phyloP scores from a whole-genome alignment of 345 rosid species.

The Rubroshorea leprosula region DNA sequence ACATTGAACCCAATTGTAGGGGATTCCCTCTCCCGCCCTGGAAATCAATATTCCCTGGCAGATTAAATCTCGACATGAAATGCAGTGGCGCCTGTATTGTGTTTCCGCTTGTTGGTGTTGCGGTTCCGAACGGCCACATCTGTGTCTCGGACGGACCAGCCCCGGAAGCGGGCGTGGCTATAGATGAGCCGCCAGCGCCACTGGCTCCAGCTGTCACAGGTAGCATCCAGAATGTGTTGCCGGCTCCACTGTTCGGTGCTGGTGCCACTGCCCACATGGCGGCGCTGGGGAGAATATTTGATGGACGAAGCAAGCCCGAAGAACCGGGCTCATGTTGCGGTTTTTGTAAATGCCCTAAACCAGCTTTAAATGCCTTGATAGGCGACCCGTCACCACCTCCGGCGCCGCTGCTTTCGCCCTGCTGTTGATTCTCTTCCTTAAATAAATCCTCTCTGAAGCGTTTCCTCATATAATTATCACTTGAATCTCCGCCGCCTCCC shows the following conservation, averaged over 20 bases:
- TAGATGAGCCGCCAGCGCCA: conserved; percentile 23
- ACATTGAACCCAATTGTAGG: conserved; percentile 60
- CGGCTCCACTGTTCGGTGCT: conserved; percentile 36
- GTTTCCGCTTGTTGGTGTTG: conserved; percentile 19
- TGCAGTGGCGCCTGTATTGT: conserved; percentile 45
- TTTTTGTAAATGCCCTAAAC: conserved; percentile 23
- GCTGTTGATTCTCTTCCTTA: conserved; percentile 46
- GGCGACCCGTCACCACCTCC: conserved; percentile 28
- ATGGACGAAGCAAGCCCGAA: conserved; percentile 27
- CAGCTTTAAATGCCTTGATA: conserved; percentile 31
- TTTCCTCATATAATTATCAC: conserved; percentile 51
- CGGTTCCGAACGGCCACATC: conserved; percentile 59
- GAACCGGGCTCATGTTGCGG: conserved; percentile 20
- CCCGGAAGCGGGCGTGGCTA: conserved; percentile 17
- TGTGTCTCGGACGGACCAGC: conserved; percentile 36
- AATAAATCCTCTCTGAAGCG: conserved; percentile 61
- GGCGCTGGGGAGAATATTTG: conserved; percentile 37
- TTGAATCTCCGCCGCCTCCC: conserved; percentile 30
- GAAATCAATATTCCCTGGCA: conserved; percentile 43
- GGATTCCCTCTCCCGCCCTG: conserved; percentile 48
- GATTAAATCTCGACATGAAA: conserved; percentile 57
- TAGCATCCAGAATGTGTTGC: conserved; percentile 68
- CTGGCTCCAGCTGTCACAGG: conserved; percentile 37
- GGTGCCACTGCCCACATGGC: conserved; percentile 82
- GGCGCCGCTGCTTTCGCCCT: conserved; percentile 29